Conservation (phyloP, 176 grass and related monocot species). For the Eleusine indica region DNA sequence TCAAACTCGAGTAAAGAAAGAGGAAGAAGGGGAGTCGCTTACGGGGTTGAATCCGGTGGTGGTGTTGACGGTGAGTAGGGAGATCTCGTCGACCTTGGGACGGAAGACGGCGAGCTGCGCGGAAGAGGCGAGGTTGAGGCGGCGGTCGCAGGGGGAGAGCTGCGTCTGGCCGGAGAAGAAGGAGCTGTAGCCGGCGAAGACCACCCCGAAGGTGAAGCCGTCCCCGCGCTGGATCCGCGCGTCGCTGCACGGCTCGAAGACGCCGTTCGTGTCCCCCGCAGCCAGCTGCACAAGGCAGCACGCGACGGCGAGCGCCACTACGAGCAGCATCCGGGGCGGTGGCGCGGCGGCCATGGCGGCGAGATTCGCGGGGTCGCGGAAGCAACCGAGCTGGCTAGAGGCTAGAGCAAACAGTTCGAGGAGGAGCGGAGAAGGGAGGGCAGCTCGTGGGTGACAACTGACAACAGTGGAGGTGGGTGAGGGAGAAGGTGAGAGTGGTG, state of each 20-base stretch:
- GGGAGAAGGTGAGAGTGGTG: conserved; percentile 19
- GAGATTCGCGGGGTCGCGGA: conserved; percentile 15
- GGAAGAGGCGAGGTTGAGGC: conserved; percentile 62
- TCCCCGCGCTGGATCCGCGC: conserved; percentile 79
- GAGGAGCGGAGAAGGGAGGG: not conserved
- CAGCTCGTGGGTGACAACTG: conserved; percentile 42
- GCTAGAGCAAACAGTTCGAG: not conserved
- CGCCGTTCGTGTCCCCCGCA: conserved; percentile 59
- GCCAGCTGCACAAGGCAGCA: conserved; percentile 32
- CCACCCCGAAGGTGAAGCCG: conserved; percentile 90
- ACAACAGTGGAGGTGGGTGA: conserved; percentile 31
- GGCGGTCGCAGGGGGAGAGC: conserved; percentile 94
- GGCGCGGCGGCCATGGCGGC: conserved; percentile 30
- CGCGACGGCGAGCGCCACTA: not conserved
- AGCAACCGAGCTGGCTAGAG: conserved; percentile 21
- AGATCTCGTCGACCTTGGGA: conserved; percentile 97
- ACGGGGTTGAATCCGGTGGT: conserved; percentile 75
- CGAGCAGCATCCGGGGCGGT: conserved; percentile 1
- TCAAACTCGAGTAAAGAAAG: not conserved
- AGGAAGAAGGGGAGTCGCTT: not conserved
- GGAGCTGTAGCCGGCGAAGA: conserved; percentile 53
- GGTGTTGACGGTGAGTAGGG: conserved; percentile 96
- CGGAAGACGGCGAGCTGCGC: conserved; percentile 87
- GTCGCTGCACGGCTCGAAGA: conserved; percentile 82
- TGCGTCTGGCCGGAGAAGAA: conserved; percentile 67